Conservation (phyloP, 805 yeast genomes). For the Spathaspora gorwiae region DNA sequence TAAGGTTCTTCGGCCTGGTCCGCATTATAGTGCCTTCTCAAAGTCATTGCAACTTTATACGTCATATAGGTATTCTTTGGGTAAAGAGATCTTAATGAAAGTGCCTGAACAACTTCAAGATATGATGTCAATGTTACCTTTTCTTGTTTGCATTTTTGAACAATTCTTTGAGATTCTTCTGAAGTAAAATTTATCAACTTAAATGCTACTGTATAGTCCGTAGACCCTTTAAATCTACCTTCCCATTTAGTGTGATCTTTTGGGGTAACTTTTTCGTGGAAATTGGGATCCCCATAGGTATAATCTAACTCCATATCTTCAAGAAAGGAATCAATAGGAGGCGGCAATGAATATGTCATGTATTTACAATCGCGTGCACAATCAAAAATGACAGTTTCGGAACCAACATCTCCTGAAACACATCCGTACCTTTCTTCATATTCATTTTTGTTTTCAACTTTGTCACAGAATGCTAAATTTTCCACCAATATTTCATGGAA, state of each 20-base stretch:
- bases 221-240: slow-evolving; percentile 19
- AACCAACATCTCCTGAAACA: slow-evolving; percentile 7
- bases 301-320: slow-evolving; percentile 23
- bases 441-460: slow-evolving; percentile 1
- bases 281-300: slow-evolving; percentile 19
- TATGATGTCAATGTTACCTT: slow-evolving; percentile 32
- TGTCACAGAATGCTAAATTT: slow-evolving; percentile 15
- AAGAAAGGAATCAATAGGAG: slow-evolving; percentile 29
- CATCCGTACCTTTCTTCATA: slow-evolving; percentile 13
- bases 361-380: slow-evolving; percentile 14
- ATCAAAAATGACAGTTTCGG: slow-evolving; percentile 17
- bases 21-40: slow-evolving; percentile 21
- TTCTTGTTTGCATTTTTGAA: slow-evolving; percentile 23
- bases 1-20: slow-evolving; percentile 13
- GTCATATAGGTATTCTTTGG: slow-evolving; percentile 21
- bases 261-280: slow-evolving; percentile 18
- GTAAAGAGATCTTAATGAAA: slow-evolving; percentile 25
- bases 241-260: slow-evolving; percentile 24
- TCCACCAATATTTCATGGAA: slow-evolving; percentile 33
- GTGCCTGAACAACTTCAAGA: slow-evolving; percentile 19
- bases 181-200: slow-evolving; percentile 25
- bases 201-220: slow-evolving; percentile 16
- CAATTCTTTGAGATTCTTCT: slow-evolving; percentile 16
- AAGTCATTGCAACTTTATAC: slow-evolving; percentile 28
- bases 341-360: slow-evolving; percentile 27